Evolutionary conservation across 768 basidiomycete genomes (phyloP), one percentile per base, ranked within the genome.

Genomic region (Russula sp.): DNA sequence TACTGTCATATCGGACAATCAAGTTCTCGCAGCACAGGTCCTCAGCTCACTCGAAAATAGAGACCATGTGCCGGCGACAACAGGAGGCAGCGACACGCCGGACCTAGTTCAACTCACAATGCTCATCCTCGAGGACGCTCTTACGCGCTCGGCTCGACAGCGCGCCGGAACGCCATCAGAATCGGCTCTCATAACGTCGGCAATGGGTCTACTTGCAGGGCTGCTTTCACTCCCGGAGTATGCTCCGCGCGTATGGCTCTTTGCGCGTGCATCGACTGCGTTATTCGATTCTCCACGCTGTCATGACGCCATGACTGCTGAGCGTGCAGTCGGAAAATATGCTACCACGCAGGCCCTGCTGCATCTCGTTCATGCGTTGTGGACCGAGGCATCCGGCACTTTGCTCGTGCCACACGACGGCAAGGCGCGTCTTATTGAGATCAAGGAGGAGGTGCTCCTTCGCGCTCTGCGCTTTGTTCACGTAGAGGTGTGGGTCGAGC

Each of bases 221-320:
- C 78, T 95, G 35, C 79, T 94, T 39, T 82, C 85, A 1, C 74
- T 90, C 13, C 89, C 88, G 1, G 78, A 77, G 48, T 87, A 87
- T 68, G 88, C 90, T n/a, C 83, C 84, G 65, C 81, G 88, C 2
- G 89, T 95, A 25, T 96, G 93, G 93, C 76, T 93, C 10, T 94
- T 89, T 68, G 81, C 95, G 20, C 85, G 92, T 13, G 88, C 88
- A 6, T 88, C 92, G 0, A 77, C 81, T 0, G 80, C 85, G 22
- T 79, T 97, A 32, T 92, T 96, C 67, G 87, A 88, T 78, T 35
- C 84, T 82, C 10, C 82, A 83, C 63, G 83, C 83, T 5, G 83
- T 86, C 4, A 77, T 81, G 46, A 82, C 85, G n/a, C 75, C 11
- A 63, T 96, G 63, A 79, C 86, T 0, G 74, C 82, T 4, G 88